Evolutionary conservation across 768 basidiomycete species (phyloP).

Genomic region (Pleurotus platypus): DNA sequence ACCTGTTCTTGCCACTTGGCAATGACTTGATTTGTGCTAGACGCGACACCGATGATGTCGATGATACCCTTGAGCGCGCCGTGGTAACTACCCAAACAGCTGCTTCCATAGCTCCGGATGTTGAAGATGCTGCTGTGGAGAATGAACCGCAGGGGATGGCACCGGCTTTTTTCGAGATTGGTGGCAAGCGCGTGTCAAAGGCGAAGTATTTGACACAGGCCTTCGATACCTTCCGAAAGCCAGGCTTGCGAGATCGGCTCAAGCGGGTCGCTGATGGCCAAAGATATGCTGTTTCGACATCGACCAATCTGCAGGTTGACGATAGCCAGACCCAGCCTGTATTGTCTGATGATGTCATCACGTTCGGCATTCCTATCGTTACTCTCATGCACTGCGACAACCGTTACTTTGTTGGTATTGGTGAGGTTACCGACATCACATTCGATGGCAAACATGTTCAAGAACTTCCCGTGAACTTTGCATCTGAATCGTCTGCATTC

Average conservation of each 20-base stretch:
- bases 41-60: not conserved
- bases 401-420: conserved; percentile 23
- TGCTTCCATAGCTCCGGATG: not conserved
- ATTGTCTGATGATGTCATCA: not conserved
- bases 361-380: conserved; percentile 16
- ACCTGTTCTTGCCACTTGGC: conserved; percentile 15
- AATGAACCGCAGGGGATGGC: not conserved
- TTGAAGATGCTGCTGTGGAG: conserved; percentile 8
- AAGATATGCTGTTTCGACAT: not conserved
- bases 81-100: not conserved
- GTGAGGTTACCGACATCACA: conserved; percentile 20
- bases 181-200: conserved; percentile 10
- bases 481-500: not conserved
- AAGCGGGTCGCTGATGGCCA: conserved; percentile 6
- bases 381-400: conserved; percentile 18
- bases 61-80: not conserved
- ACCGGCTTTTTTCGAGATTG: conserved; percentile 2
- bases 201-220: not conserved
- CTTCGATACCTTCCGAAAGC: not conserved
- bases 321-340: not conserved
- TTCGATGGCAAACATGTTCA: conserved; percentile 14
- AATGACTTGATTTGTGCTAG: not conserved
- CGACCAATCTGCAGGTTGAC: too few species aligned
- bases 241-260: conserved; percentile 6
- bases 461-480: conserved; percentile 14